Evolutionary conservation across 805 yeast genomes (phyloP), one percentile per base, ranked within the genome.

Genomic region (Starmerella scarabaei): DNA sequence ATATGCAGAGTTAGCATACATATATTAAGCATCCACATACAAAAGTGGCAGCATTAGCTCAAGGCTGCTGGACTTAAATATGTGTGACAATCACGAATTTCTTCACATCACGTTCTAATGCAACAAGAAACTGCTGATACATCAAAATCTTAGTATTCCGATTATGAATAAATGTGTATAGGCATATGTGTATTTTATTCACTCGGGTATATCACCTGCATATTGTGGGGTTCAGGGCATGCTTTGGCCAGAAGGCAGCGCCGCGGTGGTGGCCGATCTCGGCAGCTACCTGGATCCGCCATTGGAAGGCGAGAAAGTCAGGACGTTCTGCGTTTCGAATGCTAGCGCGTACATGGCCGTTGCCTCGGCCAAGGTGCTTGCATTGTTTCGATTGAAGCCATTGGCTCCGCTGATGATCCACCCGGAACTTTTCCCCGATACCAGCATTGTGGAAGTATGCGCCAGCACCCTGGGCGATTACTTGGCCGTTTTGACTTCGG

Each of bases 171-270:
- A 12, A 18, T 8, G 17, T 17, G 19, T 17, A 17, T 6, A n/a
- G 8, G 19, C 32, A 17, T 5, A n/a, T 17, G 32, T 31, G 23
- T 7, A 31, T 14, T 31, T 11, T 17, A 17, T 5, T n/a, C n/a
- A n/a, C n/a, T n/a, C n/a, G n/a, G n/a, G n/a, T n/a, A n/a, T n/a
- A n/a, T n/a, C n/a, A n/a, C n/a, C n/a, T n/a, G n/a, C n/a, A n/a
- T n/a, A n/a, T n/a, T n/a, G n/a, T n/a, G n/a, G n/a, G n/a, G 26
- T 7, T 7, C 11, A 23, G 11, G 26, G 26, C 30, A 53, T 53
- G 56, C 44, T 53, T 14, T 53, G 56, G 56, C 56, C 56, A 9
- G 54, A 50, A 24, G 56, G 56, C 15, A 43, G 53, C 6, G 36
- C 40, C 21, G 47, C 45, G 20, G 37, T 38, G 11, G 36, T 49